Conservation (phyloP, 2,329 filamentous ascomycete species). For the Aphanocladium album region DNA sequence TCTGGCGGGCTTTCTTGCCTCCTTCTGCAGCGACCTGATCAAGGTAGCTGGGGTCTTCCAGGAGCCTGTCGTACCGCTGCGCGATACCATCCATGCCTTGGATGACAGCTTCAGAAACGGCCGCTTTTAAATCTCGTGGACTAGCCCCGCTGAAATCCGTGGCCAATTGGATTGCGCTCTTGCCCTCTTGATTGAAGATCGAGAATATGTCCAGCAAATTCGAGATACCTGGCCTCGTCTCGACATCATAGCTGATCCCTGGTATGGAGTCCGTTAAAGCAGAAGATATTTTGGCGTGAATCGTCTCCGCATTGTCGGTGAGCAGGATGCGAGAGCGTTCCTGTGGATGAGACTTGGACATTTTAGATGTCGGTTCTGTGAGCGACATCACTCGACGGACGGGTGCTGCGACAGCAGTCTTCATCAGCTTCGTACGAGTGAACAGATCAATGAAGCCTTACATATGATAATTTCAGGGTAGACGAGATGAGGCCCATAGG, state of each 20-base stretch:
- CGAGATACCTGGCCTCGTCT: constrained; percentile 70
- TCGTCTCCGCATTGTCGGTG: constrained; percentile 61
- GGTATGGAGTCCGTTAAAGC: constrained; percentile 72
- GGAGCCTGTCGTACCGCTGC: constrained; percentile 49
- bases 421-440: neutral
- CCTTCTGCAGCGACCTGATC: constrained; percentile 55
- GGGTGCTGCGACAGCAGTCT: constrained; percentile 47
- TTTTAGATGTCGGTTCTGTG: constrained; percentile 70
- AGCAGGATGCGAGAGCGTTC: constrained; percentile 75
- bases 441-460: constrained; percentile 31
- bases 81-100: constrained; percentile 49
- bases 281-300: constrained; percentile 62
- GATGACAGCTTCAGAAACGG: constrained; percentile 55
- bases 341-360: constrained; percentile 84
- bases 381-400: constrained; percentile 88
- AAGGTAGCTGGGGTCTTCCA: constrained; percentile 46
- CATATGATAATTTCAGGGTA: constrained; percentile 68
- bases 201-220: constrained; percentile 81
- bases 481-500: constrained; percentile 60
- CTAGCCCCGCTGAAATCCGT: constrained; percentile 31
- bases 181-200: constrained; percentile 51
- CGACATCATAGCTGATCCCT: constrained; percentile 66
- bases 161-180: constrained; percentile 37
- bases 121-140: constrained; percentile 39
- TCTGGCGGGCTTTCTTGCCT: constrained; percentile 54